Percentiles rank a stretch among this genome's conserved stretches.
phyloP scores from a whole-genome alignment of 2,329 filamentous ascomycete species.

The Pseudogymnoascus sp. region DNA sequence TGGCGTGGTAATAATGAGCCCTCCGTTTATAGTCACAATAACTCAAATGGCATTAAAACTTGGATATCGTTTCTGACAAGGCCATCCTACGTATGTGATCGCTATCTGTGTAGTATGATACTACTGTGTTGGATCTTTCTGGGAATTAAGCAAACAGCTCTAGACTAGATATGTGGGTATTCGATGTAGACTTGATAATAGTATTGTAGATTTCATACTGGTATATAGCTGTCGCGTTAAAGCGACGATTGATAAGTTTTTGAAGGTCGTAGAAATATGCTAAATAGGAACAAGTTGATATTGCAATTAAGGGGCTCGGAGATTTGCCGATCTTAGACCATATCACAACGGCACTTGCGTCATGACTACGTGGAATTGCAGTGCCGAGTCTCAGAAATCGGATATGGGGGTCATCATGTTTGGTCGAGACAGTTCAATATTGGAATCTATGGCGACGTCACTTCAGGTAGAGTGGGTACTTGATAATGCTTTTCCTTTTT shows the following conservation, averaged over 20 bases:
- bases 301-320: not conserved
- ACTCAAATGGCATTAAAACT: not conserved
- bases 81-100: not conserved
- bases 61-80: not conserved
- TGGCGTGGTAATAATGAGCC: not conserved
- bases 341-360: not conserved
- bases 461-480: not conserved
- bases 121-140: not conserved
- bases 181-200: not conserved
- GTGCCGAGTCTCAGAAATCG: not conserved
- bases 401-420: not conserved
- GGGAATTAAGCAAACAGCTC: not conserved
- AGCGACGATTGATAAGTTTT: not conserved
- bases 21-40: not conserved
- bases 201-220: not conserved
- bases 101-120: not conserved
- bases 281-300: not conserved
- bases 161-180: not conserved
- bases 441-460: not conserved
- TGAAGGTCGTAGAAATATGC: not conserved
- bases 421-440: not conserved
- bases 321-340: not conserved
- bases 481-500: not conserved
- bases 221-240: not conserved
- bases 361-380: not conserved